Conservation (phyloP, 2,329 filamentous ascomycete genomes). For the Polychaeton citri region DNA sequence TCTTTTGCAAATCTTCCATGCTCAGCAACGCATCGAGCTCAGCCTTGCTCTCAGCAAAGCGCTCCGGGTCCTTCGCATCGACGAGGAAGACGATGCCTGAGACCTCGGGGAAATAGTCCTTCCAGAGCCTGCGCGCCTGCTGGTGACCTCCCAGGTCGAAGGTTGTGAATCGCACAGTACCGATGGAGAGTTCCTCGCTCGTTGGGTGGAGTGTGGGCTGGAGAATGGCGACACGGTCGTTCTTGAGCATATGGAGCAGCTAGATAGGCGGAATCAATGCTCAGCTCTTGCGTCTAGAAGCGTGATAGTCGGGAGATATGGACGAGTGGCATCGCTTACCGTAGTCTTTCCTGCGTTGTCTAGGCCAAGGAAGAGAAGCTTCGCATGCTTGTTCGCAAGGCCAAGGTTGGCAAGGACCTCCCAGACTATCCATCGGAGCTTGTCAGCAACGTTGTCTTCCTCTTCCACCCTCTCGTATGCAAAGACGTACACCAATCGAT, state of each 20-base stretch:
- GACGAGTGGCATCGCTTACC: slow-evolving; percentile 12
- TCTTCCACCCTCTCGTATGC: no score
- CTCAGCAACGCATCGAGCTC: slow-evolving; percentile 85
- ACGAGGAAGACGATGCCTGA: slow-evolving; percentile 96
- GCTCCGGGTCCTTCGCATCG: slow-evolving; percentile 93
- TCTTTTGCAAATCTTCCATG: slow-evolving; percentile 94
- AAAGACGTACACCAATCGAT: slow-evolving; percentile 81
- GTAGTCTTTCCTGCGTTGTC: slow-evolving; percentile 95
- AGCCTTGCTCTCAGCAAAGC: slow-evolving; percentile 85
- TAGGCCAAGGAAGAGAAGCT: slow-evolving; percentile 83
- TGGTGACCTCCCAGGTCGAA: slow-evolving; percentile 90
- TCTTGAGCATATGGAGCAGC: slow-evolving; percentile 92
- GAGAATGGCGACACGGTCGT: slow-evolving; percentile 82
- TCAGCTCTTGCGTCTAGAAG: background rate
- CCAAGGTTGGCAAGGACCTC: slow-evolving; percentile 78
- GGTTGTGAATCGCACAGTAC: slow-evolving; percentile 69
- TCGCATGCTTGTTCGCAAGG: slow-evolving; percentile 89
- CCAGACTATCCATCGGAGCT: no score
- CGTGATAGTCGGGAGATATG: background rate
- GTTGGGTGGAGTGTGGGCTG: slow-evolving; percentile 86
- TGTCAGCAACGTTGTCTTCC: no score
- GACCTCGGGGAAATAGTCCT: slow-evolving; percentile 94
- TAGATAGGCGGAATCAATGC: slow-evolving; percentile 7
- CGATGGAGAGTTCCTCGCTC: slow-evolving; percentile 83
- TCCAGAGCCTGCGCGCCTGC: slow-evolving; percentile 89